Percentiles rank a stretch among this genome's conserved stretches.
Evolutionary conservation across 345 rosid species (phyloP).

Genomic region (Bruguiera parviflora): DNA sequence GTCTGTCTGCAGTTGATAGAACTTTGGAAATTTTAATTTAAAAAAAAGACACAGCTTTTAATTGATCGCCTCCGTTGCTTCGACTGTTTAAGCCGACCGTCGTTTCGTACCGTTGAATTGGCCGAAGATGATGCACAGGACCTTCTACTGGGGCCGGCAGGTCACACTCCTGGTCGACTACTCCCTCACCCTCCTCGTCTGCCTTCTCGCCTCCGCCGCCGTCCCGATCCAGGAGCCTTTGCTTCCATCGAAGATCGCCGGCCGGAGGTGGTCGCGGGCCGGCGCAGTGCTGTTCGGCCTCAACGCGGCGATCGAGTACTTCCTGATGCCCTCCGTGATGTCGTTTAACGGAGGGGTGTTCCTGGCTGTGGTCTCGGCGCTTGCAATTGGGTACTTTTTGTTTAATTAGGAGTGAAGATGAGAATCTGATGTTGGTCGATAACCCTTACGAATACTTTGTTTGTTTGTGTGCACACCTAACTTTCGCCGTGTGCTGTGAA

Average conservation of each 20-base stretch:
- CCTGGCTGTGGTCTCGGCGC: constrained; percentile 60
- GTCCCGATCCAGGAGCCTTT: constrained; percentile 20
- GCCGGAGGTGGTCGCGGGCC: constrained; percentile 19
- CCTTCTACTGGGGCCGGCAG: constrained; percentile 70
- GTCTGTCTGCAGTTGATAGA: too few relatives aligned
- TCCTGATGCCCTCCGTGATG: constrained; percentile 82
- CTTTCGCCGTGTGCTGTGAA: neutral
- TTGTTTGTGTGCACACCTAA: constrained; percentile 52
- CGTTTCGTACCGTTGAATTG: neutral
- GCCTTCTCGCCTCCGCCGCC: constrained; percentile 40
- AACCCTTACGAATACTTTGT: constrained; percentile 20
- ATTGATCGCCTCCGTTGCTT: too few relatives aligned
- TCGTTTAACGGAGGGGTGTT: constrained; percentile 88
- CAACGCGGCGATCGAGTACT: constrained; percentile 66
- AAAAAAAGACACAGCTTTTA: too few relatives aligned
- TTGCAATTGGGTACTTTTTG: constrained; percentile 51
- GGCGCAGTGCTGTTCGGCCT: constrained; percentile 52
- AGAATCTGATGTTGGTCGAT: constrained; percentile 31
- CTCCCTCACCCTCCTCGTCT: constrained; percentile 61
- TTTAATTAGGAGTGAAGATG: constrained; percentile 43
- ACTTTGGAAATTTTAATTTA: too few relatives aligned
- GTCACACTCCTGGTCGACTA: constrained; percentile 69
- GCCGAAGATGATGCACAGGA: constrained; percentile 90
- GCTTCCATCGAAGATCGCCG: constrained; percentile 6
- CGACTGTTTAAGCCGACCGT: too few relatives aligned